phyloP scores from a whole-genome alignment of 2,329 filamentous ascomycete genomes.

The Aspergillus aculeatinus region DNA sequence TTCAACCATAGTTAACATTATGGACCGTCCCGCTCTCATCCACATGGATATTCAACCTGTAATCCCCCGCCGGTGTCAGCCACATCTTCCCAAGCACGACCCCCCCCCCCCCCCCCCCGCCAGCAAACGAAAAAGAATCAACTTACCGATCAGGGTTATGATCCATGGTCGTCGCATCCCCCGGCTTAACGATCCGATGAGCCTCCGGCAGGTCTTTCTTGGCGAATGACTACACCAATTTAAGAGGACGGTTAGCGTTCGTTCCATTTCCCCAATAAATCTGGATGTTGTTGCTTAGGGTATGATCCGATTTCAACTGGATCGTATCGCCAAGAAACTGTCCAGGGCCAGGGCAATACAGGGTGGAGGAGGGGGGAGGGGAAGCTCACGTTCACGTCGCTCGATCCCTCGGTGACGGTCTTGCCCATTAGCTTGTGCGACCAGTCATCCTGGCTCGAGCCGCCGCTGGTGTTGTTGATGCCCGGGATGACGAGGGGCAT shows the following conservation, averaged over 20 bases:
- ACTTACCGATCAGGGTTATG: conserved; percentile 43
- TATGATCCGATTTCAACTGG: too few species aligned
- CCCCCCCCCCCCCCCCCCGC: not conserved
- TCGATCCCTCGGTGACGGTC: conserved; percentile 40
- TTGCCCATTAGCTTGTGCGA: conserved; percentile 48
- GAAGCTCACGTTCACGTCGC: conserved; percentile 35
- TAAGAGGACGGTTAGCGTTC: not conserved
- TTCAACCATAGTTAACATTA: conserved; percentile 43
- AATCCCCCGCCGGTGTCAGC: not conserved
- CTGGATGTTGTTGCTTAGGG: too few species aligned
- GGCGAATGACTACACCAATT: conserved; percentile 40
- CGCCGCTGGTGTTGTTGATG: conserved; percentile 36
- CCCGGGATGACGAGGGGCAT: conserved; percentile 52
- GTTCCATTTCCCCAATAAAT: not conserved
- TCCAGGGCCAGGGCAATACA: too few species aligned
- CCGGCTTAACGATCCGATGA: conserved; percentile 46
- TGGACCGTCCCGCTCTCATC: conserved; percentile 45
- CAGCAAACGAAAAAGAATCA: not conserved
- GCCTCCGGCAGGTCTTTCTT: conserved; percentile 47
- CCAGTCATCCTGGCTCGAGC: conserved; percentile 42
- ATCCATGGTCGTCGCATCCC: conserved; percentile 42
- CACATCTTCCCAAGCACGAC: not conserved
- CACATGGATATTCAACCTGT: conserved; percentile 47
- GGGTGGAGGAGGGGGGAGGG: not conserved
- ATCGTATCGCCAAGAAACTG: too few species aligned